Evolutionary conservation across 768 basidiomycete genomes (phyloP).

Genomic region (Mrakia gelida): DNA sequence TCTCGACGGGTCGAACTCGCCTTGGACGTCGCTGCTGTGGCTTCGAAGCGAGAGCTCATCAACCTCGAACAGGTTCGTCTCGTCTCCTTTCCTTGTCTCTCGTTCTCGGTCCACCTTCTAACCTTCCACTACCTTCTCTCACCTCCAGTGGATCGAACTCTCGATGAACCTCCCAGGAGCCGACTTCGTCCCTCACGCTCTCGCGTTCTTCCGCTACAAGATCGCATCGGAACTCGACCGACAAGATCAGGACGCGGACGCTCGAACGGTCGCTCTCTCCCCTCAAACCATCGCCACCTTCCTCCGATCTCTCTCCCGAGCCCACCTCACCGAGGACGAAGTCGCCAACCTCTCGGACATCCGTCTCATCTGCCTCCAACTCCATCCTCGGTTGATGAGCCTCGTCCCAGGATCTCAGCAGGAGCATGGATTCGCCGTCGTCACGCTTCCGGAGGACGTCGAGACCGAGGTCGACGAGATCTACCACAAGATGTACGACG

Average conservation of each 20-base stretch:
- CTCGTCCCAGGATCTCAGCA: slow-evolving; percentile 72
- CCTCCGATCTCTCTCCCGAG: slow-evolving; percentile 65
- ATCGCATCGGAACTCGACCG: slow-evolving; percentile 79
- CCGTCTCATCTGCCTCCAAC: slow-evolving; percentile 84
- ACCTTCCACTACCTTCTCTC: neutral
- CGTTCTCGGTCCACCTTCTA: neutral
- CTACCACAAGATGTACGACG: slow-evolving; percentile 98
- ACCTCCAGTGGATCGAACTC: slow-evolving; percentile 74
- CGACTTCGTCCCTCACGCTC: slow-evolving; percentile 79
- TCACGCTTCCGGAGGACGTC: slow-evolving; percentile 80
- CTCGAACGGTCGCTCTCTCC: slow-evolving; percentile 78
- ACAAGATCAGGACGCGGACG: slow-evolving; percentile 57
- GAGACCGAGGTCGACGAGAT: slow-evolving; percentile 90
- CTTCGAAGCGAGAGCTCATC: slow-evolving; percentile 85
- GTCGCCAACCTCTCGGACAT: slow-evolving; percentile 78
- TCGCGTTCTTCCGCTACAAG: slow-evolving; percentile 86
- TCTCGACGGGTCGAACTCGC: slow-evolving; percentile 84
- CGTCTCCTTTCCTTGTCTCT: neutral
- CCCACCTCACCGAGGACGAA: slow-evolving; percentile 68
- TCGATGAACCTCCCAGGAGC: slow-evolving; percentile 74
- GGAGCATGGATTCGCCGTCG: slow-evolving; percentile 86
- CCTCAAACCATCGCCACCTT: slow-evolving; percentile 87
- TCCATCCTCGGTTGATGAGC: slow-evolving; percentile 94
- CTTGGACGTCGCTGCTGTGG: slow-evolving; percentile 88
- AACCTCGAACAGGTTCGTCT: slow-evolving; percentile 65